Evolutionary conservation across 768 basidiomycete genomes (phyloP), one percentile per base, ranked within the genome.

Genomic region (Tephrocybe rancida): DNA sequence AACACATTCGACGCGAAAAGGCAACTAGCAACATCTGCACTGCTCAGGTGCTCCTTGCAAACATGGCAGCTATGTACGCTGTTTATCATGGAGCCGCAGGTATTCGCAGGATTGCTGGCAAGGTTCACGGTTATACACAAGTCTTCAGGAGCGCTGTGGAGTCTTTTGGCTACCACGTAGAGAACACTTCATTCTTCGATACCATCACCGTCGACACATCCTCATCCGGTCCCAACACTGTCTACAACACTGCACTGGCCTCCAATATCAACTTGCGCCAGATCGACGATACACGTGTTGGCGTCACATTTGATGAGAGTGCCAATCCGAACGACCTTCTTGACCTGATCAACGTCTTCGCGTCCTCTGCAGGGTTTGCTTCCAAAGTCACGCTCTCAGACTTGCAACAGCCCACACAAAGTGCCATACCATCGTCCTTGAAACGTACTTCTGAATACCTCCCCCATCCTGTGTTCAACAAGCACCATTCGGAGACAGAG

Each of bases 21-120:
- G 96, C 97, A 0, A 99, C 97, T 3, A 95, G 92, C 65, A 98
- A 98, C 66, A 97, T 99, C 54, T 99, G 97, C 68, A 99, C 97
- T 5, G 92, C 91, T 60, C 95, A 99, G 72, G 97, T 94, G 0
- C 84, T 99, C 16, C 88, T 99, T 24, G 97, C 97, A 18, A 99
- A 99, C 73, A 98, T 98, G 93, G 93, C 97, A 18, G 95, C 95
- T 30, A 98, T 99, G 96, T 95, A 94, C 66, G 95, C 95, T 5
- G 85, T 98, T 19, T 98, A 97, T 69, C 97, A 99, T 65, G 97
- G 97, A 10, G 90, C 97, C 0, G 79, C 76, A 39, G 95, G 95
- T 52, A 79, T 99, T 25, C 75, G 78, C 53, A 84, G 84, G 42
- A 98, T 98, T 58, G 95, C 94, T 18, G 76, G 81, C 66, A 93